Evolutionary conservation across 2,329 filamentous ascomycete species (phyloP).

Genomic region (Emergomyces pasteurianus): DNA sequence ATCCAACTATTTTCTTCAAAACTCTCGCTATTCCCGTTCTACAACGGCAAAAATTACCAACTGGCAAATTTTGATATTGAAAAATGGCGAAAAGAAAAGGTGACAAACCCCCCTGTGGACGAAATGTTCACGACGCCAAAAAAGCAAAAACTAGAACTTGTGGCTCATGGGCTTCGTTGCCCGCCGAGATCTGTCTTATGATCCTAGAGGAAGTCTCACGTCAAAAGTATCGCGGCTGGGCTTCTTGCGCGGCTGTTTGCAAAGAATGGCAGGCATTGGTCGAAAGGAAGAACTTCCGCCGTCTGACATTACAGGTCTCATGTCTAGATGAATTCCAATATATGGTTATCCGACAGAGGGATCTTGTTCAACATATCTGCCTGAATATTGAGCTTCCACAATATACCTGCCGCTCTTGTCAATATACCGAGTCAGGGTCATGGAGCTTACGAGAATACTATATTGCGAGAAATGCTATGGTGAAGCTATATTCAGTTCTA

Average conservation of each 20-base stretch:
- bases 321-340: neutral
- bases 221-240: constrained; percentile 22
- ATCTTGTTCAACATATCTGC: neutral
- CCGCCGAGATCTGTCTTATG: constrained; percentile 22
- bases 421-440: neutral
- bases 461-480: neutral
- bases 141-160: neutral
- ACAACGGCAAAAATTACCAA: too few relatives aligned
- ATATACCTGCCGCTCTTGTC: neutral
- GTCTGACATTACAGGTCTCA: constrained; percentile 7
- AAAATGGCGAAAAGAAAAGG: too few relatives aligned
- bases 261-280: constrained; percentile 25
- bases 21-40: too few relatives aligned
- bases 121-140: neutral
- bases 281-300: constrained; percentile 20
- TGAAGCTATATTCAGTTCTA: neutral
- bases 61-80: too few relatives aligned
- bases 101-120: too few relatives aligned
- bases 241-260: constrained; percentile 16
- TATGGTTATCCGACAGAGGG: neutral
- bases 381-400: neutral
- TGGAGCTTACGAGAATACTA: neutral
- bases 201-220: constrained; percentile 18
- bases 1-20: too few relatives aligned
- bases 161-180: neutral